These are phyloP conservation scores for Zychaea mexicana DNA, from an alignment of 371 early-diverging fungal genomes.

Conservation along the genomic window DNA sequence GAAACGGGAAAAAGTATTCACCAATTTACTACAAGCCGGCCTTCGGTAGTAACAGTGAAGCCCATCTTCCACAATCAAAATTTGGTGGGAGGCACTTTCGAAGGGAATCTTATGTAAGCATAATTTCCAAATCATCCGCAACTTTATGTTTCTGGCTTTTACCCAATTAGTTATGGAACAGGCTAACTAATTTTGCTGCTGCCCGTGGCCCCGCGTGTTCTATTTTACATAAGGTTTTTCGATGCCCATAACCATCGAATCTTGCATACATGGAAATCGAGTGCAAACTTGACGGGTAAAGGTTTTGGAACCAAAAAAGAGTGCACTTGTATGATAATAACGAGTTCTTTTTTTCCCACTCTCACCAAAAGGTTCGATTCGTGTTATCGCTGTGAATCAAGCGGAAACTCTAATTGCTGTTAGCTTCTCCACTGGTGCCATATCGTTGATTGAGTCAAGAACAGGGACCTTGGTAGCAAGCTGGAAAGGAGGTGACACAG, in stretches of 20 bases:
- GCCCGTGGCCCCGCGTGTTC: no score
- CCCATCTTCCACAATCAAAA: conserved; percentile 60
- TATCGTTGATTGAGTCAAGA: conserved; percentile 61
- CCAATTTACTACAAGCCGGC: conserved; percentile 53
- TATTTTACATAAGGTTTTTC: conserved; percentile 40
- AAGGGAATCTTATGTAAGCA: conserved; percentile 44
- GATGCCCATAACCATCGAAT: conserved; percentile 40
- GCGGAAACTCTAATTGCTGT: conserved; percentile 63
- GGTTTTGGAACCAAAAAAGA: background rate
- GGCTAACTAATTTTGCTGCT: no score
- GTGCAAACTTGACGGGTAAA: conserved; percentile 31
- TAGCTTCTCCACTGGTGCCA: conserved; percentile 61
- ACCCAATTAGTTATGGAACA: background rate
- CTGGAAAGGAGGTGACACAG: conserved; percentile 70
- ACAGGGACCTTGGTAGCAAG: conserved; percentile 63
- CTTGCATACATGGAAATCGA: conserved; percentile 55
- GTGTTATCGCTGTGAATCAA: conserved; percentile 48
- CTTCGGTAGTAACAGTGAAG: conserved; percentile 52
- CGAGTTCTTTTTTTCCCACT: background rate
- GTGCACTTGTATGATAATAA: background rate
- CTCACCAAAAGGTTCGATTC: conserved; percentile 26
- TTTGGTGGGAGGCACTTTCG: conserved; percentile 57
- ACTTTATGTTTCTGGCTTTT: background rate
- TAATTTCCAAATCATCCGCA: background rate
- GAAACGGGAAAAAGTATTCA: conserved; percentile 59